Conservation (phyloP, 177 flowering plant genomes). For the Vitis hybrid region DNA sequence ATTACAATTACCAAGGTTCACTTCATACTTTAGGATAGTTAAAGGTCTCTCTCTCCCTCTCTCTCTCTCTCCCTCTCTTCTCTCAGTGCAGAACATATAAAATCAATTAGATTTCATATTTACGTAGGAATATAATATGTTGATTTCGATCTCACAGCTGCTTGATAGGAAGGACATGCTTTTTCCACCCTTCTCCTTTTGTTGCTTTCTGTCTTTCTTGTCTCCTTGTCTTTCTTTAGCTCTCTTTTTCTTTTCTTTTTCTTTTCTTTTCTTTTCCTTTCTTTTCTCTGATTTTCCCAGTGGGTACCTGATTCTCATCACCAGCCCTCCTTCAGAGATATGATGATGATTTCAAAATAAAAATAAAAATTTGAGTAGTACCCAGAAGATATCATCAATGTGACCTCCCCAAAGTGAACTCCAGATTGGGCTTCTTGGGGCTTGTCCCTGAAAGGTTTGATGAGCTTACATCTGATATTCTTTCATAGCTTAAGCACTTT, state of each 20-base stretch:
- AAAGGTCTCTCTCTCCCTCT: slow-evolving; percentile 26
- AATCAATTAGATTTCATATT: slow-evolving; percentile 54
- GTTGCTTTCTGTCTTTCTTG: slow-evolving; percentile 69
- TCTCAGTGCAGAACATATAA: slow-evolving; percentile 21
- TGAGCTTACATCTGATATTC: slow-evolving; percentile 59
- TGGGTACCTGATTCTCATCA: slow-evolving; percentile 61
- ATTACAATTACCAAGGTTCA: slow-evolving; percentile 52
- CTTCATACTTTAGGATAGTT: slow-evolving; percentile 36
- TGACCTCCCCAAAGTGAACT: slow-evolving; percentile 87
- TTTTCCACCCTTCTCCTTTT: slow-evolving; percentile 39
- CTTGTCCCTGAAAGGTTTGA: slow-evolving; percentile 43
- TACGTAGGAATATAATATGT: slow-evolving; percentile 47
- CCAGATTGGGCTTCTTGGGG: slow-evolving; percentile 80
- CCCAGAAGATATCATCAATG: slow-evolving; percentile 27
- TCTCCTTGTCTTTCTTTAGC: slow-evolving; percentile 52
- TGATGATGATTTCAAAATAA: slow-evolving; percentile 54
- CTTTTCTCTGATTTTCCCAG: slow-evolving; percentile 33
- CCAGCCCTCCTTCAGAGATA: slow-evolving; percentile 19
- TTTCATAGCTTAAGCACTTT: slow-evolving; percentile 59
- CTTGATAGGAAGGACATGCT: slow-evolving; percentile 39
- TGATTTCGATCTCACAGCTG: slow-evolving; percentile 42
- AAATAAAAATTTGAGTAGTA: neutral
- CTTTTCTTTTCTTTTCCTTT: slow-evolving; percentile 19
- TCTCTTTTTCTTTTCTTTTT: slow-evolving; percentile 23
- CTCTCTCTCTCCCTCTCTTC: slow-evolving; percentile 24